These are phyloP conservation scores for Mycocentrospora acerina DNA, from an alignment of 2,329 filamentous ascomycete genomes.

Conservation along the genomic window DNA sequence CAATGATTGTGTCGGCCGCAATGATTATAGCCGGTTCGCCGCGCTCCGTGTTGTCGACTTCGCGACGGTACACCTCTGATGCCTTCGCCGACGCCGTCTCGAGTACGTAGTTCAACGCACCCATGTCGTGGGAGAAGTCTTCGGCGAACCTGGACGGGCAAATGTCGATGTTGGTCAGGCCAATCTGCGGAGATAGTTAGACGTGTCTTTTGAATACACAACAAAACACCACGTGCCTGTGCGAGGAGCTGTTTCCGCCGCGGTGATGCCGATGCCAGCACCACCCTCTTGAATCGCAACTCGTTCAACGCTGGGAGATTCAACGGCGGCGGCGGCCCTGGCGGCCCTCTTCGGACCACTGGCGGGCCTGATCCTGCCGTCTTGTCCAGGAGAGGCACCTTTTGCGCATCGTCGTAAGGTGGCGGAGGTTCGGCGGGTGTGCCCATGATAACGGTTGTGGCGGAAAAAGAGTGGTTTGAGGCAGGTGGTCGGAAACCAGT, in stretches of 20 bases:
- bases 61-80: conserved; percentile 66
- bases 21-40: conserved; percentile 83
- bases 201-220: not conserved
- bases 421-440: conserved; percentile 46
- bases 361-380: conserved; percentile 17
- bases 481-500: too few relatives aligned
- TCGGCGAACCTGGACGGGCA: conserved; percentile 81
- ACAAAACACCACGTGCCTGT: conserved; percentile 51
- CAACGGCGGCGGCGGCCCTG: conserved; percentile 63
- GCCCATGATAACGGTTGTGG: conserved; percentile 10
- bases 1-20: conserved; percentile 87
- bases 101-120: conserved; percentile 87
- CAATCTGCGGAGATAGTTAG: conserved; percentile 59
- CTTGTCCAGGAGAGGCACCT: conserved; percentile 19
- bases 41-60: conserved; percentile 56
- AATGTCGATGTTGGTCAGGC: conserved; percentile 79
- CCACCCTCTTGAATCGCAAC: conserved; percentile 76
- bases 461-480: not conserved
- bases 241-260: conserved; percentile 78
- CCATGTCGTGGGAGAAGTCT: conserved; percentile 83
- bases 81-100: conserved; percentile 84
- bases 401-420: conserved; percentile 44
- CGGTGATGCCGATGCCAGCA: conserved; percentile 88
- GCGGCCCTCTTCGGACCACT: conserved; percentile 16
- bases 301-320: conserved; percentile 76